phyloP scores from a whole-genome alignment of 2,329 filamentous ascomycete genomes.

The Mariannaea sp. region DNA sequence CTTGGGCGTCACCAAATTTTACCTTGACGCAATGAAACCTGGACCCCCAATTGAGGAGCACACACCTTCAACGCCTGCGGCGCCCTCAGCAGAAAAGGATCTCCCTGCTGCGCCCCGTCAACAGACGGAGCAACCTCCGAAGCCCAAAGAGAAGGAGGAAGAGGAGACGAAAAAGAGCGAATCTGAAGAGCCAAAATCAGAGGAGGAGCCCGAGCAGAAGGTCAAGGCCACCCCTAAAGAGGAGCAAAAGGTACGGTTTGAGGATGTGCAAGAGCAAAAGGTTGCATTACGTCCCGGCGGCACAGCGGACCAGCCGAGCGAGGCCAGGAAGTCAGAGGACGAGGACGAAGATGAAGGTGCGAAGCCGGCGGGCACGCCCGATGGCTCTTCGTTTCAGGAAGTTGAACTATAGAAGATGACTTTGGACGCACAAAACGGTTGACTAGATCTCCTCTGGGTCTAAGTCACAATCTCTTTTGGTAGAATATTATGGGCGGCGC shows the following conservation, averaged over 20 bases:
- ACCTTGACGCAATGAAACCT: conserved; percentile 76
- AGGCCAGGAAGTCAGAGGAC: conserved; percentile 42
- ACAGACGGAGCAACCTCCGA: conserved; percentile 29
- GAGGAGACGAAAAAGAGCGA: conserved; percentile 33
- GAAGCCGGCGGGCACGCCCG: conserved; percentile 54
- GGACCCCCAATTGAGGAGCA: conserved; percentile 48
- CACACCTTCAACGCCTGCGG: conserved; percentile 35
- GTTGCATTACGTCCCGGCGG: conserved; percentile 53
- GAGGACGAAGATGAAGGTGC: conserved; percentile 43
- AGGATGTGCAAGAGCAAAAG: conserved; percentile 60
- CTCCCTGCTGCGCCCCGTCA: conserved; percentile 37
- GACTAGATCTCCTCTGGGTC: conserved; percentile 6
- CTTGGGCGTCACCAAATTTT: conserved; percentile 93
- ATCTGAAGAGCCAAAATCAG: conserved; percentile 30
- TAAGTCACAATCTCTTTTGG: neutral
- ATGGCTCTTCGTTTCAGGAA: conserved; percentile 66
- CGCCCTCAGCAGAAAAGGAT: conserved; percentile 42
- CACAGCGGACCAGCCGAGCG: conserved; percentile 37
- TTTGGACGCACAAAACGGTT: conserved; percentile 3
- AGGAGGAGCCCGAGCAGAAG: conserved; percentile 45
- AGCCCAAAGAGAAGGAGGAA: conserved; percentile 38
- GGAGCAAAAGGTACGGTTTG: conserved; percentile 61
- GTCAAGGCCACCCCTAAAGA: conserved; percentile 43
- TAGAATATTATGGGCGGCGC: conserved; percentile 9
- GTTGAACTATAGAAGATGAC: conserved; percentile 56